Conservation (phyloP, 306 rosid genomes). For the Pachyrhizus erosus region DNA sequence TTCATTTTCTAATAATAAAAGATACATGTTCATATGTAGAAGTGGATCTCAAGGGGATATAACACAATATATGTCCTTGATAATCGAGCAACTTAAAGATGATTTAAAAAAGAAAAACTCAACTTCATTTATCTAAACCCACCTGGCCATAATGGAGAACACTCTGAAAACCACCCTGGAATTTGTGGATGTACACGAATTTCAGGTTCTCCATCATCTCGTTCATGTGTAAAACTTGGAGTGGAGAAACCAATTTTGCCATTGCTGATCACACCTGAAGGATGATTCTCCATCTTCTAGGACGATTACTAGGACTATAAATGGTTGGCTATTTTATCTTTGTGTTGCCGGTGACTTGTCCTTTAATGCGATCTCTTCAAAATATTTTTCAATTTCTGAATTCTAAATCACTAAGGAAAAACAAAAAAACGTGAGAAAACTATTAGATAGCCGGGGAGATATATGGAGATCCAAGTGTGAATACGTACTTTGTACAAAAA, state of each 20-base stretch:
- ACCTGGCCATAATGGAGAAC: slow-evolving; percentile 79
- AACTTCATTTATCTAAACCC: slow-evolving; percentile 16
- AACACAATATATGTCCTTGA: background rate
- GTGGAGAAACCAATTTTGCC: slow-evolving; percentile 27
- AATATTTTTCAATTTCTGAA: background rate
- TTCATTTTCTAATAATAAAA: slow-evolving; percentile 9
- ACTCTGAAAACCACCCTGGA: slow-evolving; percentile 75
- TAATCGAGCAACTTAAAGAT: background rate
- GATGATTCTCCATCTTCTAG: slow-evolving; percentile 11
- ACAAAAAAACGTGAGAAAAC: slow-evolving; percentile 6
- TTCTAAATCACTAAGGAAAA: background rate
- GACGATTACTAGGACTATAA: background rate
- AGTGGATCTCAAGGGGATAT: background rate
- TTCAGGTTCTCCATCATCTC: background rate
- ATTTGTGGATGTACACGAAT: slow-evolving; percentile 42
- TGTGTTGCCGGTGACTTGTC: background rate
- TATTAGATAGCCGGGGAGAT: background rate
- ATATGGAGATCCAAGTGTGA: background rate
- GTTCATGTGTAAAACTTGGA: slow-evolving; percentile 10
- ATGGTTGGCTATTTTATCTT: background rate
- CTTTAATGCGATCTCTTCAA: background rate
- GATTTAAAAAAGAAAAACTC: background rate
- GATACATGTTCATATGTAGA: background rate
- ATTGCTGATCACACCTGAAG: slow-evolving; percentile 4
- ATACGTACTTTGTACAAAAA: background rate